Evolutionary conservation across 441 rosid genomes (phyloP).

Genomic region (Cnidoscolus chayamansa): DNA sequence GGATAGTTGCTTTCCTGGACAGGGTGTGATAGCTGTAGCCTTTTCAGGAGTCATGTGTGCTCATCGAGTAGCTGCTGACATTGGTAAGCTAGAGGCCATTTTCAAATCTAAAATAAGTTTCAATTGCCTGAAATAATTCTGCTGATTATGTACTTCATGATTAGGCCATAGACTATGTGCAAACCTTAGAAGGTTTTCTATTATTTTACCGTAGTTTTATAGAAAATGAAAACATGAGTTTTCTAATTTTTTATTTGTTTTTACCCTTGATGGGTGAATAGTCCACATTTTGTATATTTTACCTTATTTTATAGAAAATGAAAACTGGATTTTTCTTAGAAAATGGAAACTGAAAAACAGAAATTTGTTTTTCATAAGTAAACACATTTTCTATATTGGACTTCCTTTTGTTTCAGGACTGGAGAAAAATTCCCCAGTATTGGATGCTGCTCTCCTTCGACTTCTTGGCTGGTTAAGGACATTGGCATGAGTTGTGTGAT

Average conservation of each 20-base stretch:
- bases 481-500: conserved; percentile 45
- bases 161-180: neutral
- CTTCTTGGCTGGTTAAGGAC: conserved; percentile 81
- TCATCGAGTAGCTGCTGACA: conserved; percentile 96
- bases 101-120: conserved; percentile 6
- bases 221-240: no score
- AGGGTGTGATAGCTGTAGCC: conserved; percentile 94
- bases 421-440: conserved; percentile 68
- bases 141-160: conserved; percentile 9
- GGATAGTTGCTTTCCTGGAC: conserved; percentile 98
- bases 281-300: no score
- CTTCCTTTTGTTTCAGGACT: conserved; percentile 42
- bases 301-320: no score
- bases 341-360: no score
- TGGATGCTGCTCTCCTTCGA: conserved; percentile 71
- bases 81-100: conserved; percentile 49
- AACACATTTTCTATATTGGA: no score
- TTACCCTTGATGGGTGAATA: no score
- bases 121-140: conserved; percentile 7
- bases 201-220: no score
- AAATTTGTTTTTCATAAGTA: no score
- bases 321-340: no score
- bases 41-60: conserved; percentile 97
- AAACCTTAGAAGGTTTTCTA: neutral
- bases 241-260: no score